Evolutionary conservation across 768 basidiomycete genomes (phyloP), one percentile per base, ranked within the genome.

Genomic region (Trametes meyenii): DNA sequence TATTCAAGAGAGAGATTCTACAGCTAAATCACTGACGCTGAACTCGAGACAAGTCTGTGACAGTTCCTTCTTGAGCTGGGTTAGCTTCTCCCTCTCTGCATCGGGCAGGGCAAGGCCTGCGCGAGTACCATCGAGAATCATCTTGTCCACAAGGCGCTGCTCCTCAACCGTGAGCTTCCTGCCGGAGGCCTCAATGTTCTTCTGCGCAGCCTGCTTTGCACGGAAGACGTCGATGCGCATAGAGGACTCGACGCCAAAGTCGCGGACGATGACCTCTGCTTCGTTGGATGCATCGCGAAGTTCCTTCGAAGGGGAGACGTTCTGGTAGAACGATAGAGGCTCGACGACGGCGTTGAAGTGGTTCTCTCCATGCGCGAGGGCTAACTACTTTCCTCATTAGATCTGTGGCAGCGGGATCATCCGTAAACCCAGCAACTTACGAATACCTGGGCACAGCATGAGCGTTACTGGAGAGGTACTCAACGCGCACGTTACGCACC

Each of bases 181-280:
- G 5, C 85, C 86, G 4, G 85, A 82, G 60, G 76, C 77, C 67
- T 84, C 83, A 65, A 91, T 76, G 69, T 91, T 88, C 73, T 85
- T 83, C 69, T 88, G 80, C 0, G 91, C 91, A 5, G 82, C 80
- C 11, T 83, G 75, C 72, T 91, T 90, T 45, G 88, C 88, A 50
- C 83, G 77, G 78, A 83, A 95, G 50, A 95, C 82, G 69, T 96
- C 94, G 50, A 88, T 70, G 13, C 92, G 85, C 89, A 94, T 92
- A 14, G 86, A 87, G 0, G 83, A 78, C 69, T 94, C 90, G 55
- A 94, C 89, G 24, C 78, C 77, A 65, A 84, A 93, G 65, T 92
- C 85, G 57, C 88, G 85, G 17, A 86, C 75, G 35, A 84, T 76
- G n/a, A 83, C 80, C 70, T 94, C 90, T 2, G 88, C 87, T 42